These are phyloP conservation scores for Yamadazyma atlantica DNA, from an alignment of 1,139 yeast genomes.

Conservation along the genomic window DNA sequence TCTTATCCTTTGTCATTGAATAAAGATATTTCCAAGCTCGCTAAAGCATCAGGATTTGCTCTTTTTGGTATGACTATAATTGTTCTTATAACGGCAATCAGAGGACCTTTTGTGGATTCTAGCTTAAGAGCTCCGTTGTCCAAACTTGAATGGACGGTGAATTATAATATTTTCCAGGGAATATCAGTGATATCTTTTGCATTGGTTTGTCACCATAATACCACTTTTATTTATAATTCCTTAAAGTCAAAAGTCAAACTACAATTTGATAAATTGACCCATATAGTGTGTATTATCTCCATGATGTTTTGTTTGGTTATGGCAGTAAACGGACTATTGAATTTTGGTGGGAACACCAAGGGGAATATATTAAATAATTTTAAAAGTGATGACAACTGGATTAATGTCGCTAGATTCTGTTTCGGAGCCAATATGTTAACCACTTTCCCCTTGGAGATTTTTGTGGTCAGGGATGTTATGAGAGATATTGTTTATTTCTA, in stretches of 20 bases:
- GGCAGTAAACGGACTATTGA: slow-evolving; percentile 78
- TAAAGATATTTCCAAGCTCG: slow-evolving; percentile 79
- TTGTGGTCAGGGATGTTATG: slow-evolving; percentile 84
- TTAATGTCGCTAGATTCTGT: slow-evolving; percentile 84
- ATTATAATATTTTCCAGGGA: slow-evolving; percentile 77
- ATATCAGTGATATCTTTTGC: slow-evolving; percentile 90
- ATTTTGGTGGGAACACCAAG: slow-evolving; percentile 74
- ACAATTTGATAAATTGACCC: slow-evolving; percentile 75
- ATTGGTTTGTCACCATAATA: slow-evolving; percentile 92
- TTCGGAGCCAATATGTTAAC: slow-evolving; percentile 95
- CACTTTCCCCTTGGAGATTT: slow-evolving; percentile 86
- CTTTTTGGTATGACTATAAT: slow-evolving; percentile 80
- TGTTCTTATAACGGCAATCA: slow-evolving; percentile 65
- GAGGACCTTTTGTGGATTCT: slow-evolving; percentile 65
- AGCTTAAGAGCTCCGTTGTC: slow-evolving; percentile 49
- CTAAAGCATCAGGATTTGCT: slow-evolving; percentile 87
- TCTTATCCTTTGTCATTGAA: slow-evolving; percentile 84
- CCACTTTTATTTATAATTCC: slow-evolving; percentile 85
- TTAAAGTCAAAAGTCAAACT: slow-evolving; percentile 72
- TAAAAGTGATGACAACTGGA: slow-evolving; percentile 67
- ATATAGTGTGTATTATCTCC: slow-evolving; percentile 78
- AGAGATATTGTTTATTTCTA: slow-evolving; percentile 53
- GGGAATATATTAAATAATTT: slow-evolving; percentile 89
- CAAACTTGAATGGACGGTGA: slow-evolving; percentile 52
- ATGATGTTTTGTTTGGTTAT: slow-evolving; percentile 76